Percentiles rank a stretch among this genome's conserved stretches.
Conservation (phyloP, 805 yeast genomes). For the Spathaspora passalidarum region DNA sequence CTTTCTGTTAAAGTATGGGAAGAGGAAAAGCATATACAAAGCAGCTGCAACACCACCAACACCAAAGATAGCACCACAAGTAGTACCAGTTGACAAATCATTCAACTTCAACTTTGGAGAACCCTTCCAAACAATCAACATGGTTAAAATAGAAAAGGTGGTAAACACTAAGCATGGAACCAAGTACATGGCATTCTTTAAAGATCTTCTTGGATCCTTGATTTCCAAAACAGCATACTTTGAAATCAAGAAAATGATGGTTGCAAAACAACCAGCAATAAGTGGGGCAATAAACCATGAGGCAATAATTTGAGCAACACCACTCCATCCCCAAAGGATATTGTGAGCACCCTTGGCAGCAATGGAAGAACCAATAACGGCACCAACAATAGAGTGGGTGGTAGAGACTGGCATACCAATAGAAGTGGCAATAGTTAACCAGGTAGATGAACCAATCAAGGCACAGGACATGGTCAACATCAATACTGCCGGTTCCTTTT, state of each 20-base stretch:
- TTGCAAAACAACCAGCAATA: constrained; percentile 62
- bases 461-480: constrained; percentile 78
- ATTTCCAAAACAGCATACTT: constrained; percentile 63
- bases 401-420: constrained; percentile 80
- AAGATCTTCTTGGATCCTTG: constrained; percentile 37
- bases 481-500: constrained; percentile 61
- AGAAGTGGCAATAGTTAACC: constrained; percentile 66
- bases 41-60: constrained; percentile 56
- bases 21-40: constrained; percentile 51
- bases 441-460: constrained; percentile 64
- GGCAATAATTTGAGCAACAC: constrained; percentile 70
- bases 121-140: constrained; percentile 80
- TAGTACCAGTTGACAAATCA: constrained; percentile 49
- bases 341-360: constrained; percentile 65
- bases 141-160: constrained; percentile 62
- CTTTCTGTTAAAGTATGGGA: constrained; percentile 62
- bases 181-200: constrained; percentile 53
- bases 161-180: constrained; percentile 61
- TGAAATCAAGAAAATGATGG: constrained; percentile 55
- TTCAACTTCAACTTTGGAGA: constrained; percentile 64
- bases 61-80: constrained; percentile 59
- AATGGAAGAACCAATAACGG: constrained; percentile 68
- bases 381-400: constrained; percentile 78
- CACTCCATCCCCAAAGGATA: constrained; percentile 73
- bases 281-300: constrained; percentile 80